Conservation (phyloP, 2,329 filamentous ascomycete genomes). For the Meredithiella fracta region DNA sequence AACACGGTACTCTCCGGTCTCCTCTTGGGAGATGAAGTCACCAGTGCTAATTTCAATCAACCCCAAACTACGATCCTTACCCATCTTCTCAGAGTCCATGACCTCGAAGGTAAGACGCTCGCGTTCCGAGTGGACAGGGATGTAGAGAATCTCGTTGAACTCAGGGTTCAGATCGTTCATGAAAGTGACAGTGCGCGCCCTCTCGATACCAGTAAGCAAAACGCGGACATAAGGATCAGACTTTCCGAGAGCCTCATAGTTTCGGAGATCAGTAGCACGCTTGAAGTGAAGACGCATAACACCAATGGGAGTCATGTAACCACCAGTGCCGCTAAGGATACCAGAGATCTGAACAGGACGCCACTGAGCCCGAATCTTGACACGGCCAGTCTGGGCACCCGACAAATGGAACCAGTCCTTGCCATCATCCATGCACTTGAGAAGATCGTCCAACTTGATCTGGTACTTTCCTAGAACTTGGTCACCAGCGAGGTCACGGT, state of each 20-base stretch:
- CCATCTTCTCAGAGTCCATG: conserved; percentile 89
- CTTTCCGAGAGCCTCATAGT: conserved; percentile 89
- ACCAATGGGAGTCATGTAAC: conserved; percentile 85
- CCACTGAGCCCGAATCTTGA: conserved; percentile 86
- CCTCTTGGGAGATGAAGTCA: conserved; percentile 64
- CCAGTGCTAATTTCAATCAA: conserved; percentile 58
- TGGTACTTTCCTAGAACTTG: conserved; percentile 82
- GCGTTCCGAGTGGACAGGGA: conserved; percentile 70
- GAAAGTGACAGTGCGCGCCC: conserved; percentile 84
- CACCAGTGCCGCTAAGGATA: conserved; percentile 57
- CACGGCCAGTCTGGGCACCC: conserved; percentile 65
- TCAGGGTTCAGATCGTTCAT: conserved; percentile 89
- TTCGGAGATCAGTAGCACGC: conserved; percentile 66
- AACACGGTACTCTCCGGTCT: conserved; percentile 64
- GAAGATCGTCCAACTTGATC: conserved; percentile 85
- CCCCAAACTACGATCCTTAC: conserved; percentile 78
- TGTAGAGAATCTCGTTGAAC: conserved; percentile 89
- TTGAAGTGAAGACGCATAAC: conserved; percentile 90
- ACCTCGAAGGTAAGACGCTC: conserved; percentile 82
- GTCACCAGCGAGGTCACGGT: conserved; percentile 69
- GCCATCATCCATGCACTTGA: conserved; percentile 78
- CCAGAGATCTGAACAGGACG: conserved; percentile 82
- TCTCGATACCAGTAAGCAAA: conserved; percentile 75
- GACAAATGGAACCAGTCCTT: conserved; percentile 91
- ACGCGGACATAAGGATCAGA: conserved; percentile 90